These are phyloP conservation scores for Fusarium sterilihyphosum DNA, from an alignment of 2,329 filamentous ascomycete species.

Conservation along the genomic window DNA sequence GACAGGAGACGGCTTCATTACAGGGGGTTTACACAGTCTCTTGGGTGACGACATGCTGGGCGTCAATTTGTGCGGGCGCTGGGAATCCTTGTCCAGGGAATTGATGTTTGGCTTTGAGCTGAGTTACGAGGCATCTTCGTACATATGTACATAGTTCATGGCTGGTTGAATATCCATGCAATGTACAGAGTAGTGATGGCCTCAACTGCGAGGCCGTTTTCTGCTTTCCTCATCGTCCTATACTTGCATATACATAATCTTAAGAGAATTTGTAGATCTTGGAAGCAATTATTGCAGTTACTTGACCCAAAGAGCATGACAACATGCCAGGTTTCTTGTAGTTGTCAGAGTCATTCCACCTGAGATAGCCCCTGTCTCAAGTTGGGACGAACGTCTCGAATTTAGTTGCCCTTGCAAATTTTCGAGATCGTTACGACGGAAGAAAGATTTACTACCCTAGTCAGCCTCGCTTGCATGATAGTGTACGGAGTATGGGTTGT, in stretches of 20 bases:
- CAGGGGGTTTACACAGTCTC: slow-evolving; percentile 30
- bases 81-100: background rate
- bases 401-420: slow-evolving; percentile 16
- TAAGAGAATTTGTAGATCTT: slow-evolving; percentile 20
- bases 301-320: background rate
- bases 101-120: background rate
- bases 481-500: background rate
- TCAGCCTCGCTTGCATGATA: background rate
- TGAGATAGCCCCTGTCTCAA: slow-evolving; percentile 30
- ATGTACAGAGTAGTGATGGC: slow-evolving; percentile 10
- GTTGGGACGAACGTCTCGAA: slow-evolving; percentile 32
- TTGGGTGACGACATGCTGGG: slow-evolving; percentile 28
- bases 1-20: slow-evolving; percentile 37
- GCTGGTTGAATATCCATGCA: background rate
- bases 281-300: background rate
- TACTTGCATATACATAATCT: slow-evolving; percentile 10
- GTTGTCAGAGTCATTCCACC: slow-evolving; percentile 18
- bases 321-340: background rate
- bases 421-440: slow-evolving; percentile 1
- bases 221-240: slow-evolving; percentile 9
- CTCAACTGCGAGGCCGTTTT: background rate
- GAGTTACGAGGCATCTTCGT: background rate
- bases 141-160: background rate
- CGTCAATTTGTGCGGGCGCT: slow-evolving; percentile 24
- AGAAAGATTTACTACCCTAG: background rate